A percentile compares a stretch with the other conserved stretches of the same genome.
These are phyloP conservation scores for Saturnispora serradocipensis DNA, from an alignment of 805 yeast genomes.

Conservation along the genomic window DNA sequence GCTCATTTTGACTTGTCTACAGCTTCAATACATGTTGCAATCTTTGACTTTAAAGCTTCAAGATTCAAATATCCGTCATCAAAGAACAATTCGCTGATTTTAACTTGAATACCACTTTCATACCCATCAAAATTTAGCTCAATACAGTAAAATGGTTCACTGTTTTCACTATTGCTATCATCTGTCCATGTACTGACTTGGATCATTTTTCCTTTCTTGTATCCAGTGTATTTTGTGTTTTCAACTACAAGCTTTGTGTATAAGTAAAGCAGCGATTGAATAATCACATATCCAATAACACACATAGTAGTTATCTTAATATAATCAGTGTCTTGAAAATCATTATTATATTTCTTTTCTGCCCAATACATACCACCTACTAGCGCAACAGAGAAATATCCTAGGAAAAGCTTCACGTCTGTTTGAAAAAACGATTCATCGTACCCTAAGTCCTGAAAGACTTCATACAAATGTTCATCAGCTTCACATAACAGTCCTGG, in stretches of 20 bases:
- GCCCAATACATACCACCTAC: slow-evolving; percentile 38
- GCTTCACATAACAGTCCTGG: slow-evolving; percentile 38
- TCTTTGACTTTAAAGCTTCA: slow-evolving; percentile 24
- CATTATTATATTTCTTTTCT: slow-evolving; percentile 37
- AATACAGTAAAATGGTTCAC: slow-evolving; percentile 37
- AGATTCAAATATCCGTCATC: slow-evolving; percentile 36
- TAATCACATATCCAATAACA: slow-evolving; percentile 31
- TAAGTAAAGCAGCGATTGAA: slow-evolving; percentile 30
- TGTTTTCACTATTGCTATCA: slow-evolving; percentile 19
- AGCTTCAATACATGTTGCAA: slow-evolving; percentile 16
- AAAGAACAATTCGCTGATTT: slow-evolving; percentile 37
- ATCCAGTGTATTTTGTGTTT: slow-evolving; percentile 40
- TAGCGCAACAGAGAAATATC: slow-evolving; percentile 36
- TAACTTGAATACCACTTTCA: slow-evolving; percentile 19
- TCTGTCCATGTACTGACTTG: slow-evolving; percentile 30
- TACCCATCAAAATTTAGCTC: slow-evolving; percentile 24
- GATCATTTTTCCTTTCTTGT: slow-evolving; percentile 28
- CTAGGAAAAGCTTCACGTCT: slow-evolving; percentile 42
- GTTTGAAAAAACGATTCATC: slow-evolving; percentile 36
- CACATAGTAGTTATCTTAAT: slow-evolving; percentile 29
- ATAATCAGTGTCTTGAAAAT: slow-evolving; percentile 32
- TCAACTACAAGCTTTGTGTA: slow-evolving; percentile 31
- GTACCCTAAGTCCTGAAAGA: slow-evolving; percentile 37
- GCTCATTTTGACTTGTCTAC: slow-evolving; percentile 18
- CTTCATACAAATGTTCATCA: slow-evolving; percentile 39